Base-by-base conservation (phyloP, 169 alveolate genomes). In the Babesia ovata region DNA sequence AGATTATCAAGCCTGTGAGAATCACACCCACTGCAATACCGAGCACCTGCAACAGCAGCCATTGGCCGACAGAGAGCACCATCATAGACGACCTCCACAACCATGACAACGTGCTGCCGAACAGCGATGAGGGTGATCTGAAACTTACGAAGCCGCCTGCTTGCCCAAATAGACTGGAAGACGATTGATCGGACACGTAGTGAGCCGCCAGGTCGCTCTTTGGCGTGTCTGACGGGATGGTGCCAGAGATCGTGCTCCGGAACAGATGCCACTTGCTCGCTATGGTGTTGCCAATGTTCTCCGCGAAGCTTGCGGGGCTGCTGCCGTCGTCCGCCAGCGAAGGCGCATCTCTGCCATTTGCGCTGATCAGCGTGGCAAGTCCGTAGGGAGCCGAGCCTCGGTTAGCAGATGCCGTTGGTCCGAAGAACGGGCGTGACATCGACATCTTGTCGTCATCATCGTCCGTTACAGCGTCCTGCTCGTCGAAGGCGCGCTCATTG, bases 11-110 rank as follows among this genome's bases (percentile, higher is more conserved):
- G 39, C 69, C 70, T 26, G 88, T 71, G 48, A 81, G 65, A 19
- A 81, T 36, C 11, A 73, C 72, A 7, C 88, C 88, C 53, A 60
- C 56, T 7, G 84, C 85, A 6, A 81, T 54, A 9, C 88, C 84
- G 46, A 81, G 70, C 48, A 66, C 73, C 66, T 81, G 60, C 28
- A 81, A 54, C 17, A 81, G 57, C 56, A 81, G 6, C 70, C 77
- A 67, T 49, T 52, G 49, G 21, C 76, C 54, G 46, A 33, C 54
- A 10, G 62, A 70, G 24, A 71, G 22, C 26, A 81, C 16, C 22
- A 59, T 26, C 17, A 70, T 14, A 4, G 44, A 71, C 49, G 69
- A 33, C 24, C 59, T 45, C 56, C 42, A 66, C 9, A 24, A 14
- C 54, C 54, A 67, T 16, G 14, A 13, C n/a, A 45, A 45, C 19